phyloP scores from a whole-genome alignment of 2,329 filamentous ascomycete species.

The Esteya vermicola region DNA sequence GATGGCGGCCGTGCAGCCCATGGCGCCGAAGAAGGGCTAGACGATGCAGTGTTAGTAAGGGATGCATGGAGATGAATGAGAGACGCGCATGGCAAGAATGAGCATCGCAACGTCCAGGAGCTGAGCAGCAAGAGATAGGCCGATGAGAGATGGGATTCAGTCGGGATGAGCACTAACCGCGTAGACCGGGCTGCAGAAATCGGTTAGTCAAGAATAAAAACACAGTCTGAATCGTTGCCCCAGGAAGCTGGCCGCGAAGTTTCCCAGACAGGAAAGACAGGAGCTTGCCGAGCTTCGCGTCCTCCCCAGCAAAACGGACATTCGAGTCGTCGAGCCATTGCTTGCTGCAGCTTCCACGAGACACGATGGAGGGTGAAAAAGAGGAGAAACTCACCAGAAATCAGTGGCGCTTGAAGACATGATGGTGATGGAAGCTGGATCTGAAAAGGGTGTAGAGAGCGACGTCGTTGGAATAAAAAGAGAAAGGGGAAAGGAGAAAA shows the following conservation, averaged over 20 bases:
- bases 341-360: not conserved
- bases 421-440: constrained; percentile 4
- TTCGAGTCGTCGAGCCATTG: not conserved
- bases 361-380: not conserved
- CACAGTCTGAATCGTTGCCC: not conserved
- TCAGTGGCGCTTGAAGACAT: constrained; percentile 10
- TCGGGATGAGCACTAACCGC: constrained; percentile 61
- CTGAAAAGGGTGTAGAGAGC: not conserved
- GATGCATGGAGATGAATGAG: not conserved
- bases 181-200: constrained; percentile 70
- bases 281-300: not conserved
- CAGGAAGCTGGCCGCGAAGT: not conserved
- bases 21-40: constrained; percentile 88
- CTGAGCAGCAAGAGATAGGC: not conserved
- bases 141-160: constrained; percentile 7
- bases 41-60: not conserved
- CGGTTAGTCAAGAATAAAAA: constrained; percentile 4
- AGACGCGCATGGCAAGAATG: not conserved
- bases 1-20: constrained; percentile 67
- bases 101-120: not conserved
- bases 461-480: not conserved
- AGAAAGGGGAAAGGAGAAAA: constrained; percentile 1
- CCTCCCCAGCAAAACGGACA: too few relatives aligned
- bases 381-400: constrained; percentile 8
- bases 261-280: not conserved